Evolutionary conservation across 225 moss, liverwort and hornwort species (phyloP), one percentile per base, ranked within the genome.

Genomic region (Straminergon stramineum): DNA sequence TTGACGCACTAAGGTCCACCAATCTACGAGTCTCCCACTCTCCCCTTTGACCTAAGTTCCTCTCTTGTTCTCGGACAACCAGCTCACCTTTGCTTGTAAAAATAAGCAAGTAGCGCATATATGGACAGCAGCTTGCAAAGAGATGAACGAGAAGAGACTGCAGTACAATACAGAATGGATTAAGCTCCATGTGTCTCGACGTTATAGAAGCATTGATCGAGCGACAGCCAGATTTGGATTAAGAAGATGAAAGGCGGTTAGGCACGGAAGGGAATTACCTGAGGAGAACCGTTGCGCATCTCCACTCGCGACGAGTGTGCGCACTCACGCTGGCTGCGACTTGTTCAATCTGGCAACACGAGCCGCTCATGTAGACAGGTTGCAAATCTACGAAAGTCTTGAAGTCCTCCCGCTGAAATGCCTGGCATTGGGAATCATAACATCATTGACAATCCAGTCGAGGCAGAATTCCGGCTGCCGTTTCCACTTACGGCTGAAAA

Each of bases 221-320:
- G 39, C 53, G n/a, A 52, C 45, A 85, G 48, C 3, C 66, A 76
- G 13, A 84, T 74, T 48, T 61, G 31, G 19, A 68, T 57, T 70
- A 71, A 70, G 70, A 52, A 83, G 60, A 31, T 65, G 79, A 43
- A 63, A 65, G 61, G 62, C 51, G 73, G 87, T 86, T 61, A 80
- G 26, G 83, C 18, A 23, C 14, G 26, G 64, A 75, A 83, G 31
- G 15, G 31, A 32, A 89, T 7, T 78, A 88, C 91, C 90, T 90
- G 83, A 78, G 90, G 85, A 86, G 87, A 93, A 89, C 70, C 73
- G 79, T 58, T 87, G 85, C 73, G 81, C 91, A 93, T 93, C 88
- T 85, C 90, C 79, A 82, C 65, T 53, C 74, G 53, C 86, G 51
- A 86, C 45, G 52, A 81, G 71, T 82, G 75, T 28, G 56, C 85